Evolutionary conservation across 2,329 filamentous ascomycete genomes (phyloP), one percentile per base, ranked within the genome.

Genomic region (Penicillium sp.): DNA sequence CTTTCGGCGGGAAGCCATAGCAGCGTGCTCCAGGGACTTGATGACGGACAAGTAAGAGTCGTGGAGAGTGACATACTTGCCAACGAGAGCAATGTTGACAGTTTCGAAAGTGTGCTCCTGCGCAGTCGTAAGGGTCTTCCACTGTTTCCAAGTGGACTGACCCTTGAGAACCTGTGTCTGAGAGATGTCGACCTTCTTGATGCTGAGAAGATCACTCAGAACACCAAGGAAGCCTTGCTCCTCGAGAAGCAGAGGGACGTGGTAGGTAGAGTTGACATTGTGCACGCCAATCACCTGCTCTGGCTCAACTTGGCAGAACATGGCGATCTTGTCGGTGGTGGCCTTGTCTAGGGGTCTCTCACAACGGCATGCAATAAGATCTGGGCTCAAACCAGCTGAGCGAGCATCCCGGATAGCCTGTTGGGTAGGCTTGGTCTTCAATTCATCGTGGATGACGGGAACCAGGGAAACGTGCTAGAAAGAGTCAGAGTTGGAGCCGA

Each of bases 401-500:
- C 92, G 87, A 60, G 92, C 86, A 64, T 89, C 85, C 69, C 87
- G 87, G 66, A 97, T 91, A 37, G 93, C 90, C 66, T 90, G 85
- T 73, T 97, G 93, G 0, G 93, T 97, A 0, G 93, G 93, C 78
- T 97, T 97, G 10, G 91, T 97, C 83, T 97, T 97, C 75, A 96
- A 86, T 79, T 97, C 87, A 35, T 84, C 82, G 23, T 64, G 64
- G 39, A 87, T 83, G 37, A 92, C 82, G 1, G 92, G 93, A 35
- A 97, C 87, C 65, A 92, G 56, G 68, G 76, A 57, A 59, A 97
- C 92, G 74, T 91, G 87, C 48, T 50, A 34, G 6, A 8, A 50
- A 10, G 16, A 35, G 48, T 50, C 6, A 50, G 39, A 25, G 44
- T 27, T 27, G 12, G 5, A 35, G 35, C 16, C 5, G 1, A 35